Evolutionary conservation across 257 asterid genomes (phyloP).

Genomic region (Forsythia suspensa): DNA sequence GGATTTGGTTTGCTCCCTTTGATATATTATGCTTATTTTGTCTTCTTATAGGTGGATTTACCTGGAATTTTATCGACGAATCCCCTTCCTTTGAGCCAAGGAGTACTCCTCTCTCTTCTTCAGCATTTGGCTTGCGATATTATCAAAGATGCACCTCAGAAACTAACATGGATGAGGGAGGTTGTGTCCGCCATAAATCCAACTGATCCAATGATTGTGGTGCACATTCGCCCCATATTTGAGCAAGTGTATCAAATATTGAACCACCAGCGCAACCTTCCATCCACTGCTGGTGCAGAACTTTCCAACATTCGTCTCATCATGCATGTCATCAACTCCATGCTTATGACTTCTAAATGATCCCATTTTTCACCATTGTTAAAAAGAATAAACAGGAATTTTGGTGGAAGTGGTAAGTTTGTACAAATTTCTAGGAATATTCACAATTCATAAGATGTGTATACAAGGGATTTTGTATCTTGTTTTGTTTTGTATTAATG

Average conservation of each 20-base stretch:
- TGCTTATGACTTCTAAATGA: constrained; percentile 54
- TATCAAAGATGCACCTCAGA: constrained; percentile 59
- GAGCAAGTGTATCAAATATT: constrained; percentile 91
- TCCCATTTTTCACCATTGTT: not conserved
- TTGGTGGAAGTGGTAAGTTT: not conserved
- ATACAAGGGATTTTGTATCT: too few species aligned
- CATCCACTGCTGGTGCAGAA: constrained; percentile 43
- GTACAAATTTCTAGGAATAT: too few species aligned
- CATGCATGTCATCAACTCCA: constrained; percentile 86
- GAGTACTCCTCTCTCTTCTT: constrained; percentile 86
- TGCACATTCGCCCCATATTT: constrained; percentile 87
- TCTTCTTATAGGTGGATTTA: constrained; percentile 45
- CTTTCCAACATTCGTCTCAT: constrained; percentile 70
- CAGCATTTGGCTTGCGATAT: constrained; percentile 85
- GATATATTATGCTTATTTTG: too few species aligned
- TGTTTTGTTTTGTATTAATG: too few species aligned
- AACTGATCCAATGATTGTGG: constrained; percentile 64
- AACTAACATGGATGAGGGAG: constrained; percentile 90
- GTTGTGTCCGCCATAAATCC: constrained; percentile 78
- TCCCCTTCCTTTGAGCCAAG: constrained; percentile 93
- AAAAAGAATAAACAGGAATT: not conserved
- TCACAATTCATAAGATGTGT: too few species aligned
- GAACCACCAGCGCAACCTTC: constrained; percentile 71
- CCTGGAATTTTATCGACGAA: constrained; percentile 55
- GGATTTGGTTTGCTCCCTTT: too few species aligned